Percentiles rank a stretch among this genome's conserved stretches.
Evolutionary conservation across 179 eudicot genomes (phyloP).

Genomic region (Heliamphora pulchella): DNA sequence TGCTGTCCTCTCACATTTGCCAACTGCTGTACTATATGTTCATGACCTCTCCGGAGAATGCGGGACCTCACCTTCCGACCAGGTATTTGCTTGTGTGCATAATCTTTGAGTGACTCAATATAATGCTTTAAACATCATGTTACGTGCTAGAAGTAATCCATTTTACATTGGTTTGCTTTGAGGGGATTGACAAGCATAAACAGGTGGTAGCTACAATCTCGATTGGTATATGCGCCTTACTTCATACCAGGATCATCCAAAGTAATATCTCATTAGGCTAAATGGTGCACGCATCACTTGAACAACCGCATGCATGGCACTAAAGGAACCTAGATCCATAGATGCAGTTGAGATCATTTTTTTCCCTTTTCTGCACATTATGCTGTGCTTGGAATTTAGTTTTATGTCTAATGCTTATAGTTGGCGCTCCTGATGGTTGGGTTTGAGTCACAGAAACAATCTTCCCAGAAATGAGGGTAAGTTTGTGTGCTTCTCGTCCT

Average conservation of each 20-base stretch:
- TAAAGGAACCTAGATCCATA: not conserved
- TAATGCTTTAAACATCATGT: not conserved
- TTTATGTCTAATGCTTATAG: not conserved
- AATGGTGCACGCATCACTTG: not conserved
- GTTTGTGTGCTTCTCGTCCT: too few species aligned
- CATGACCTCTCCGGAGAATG: conserved; percentile 98
- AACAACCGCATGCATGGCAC: not conserved
- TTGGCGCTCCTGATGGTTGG: too few species aligned
- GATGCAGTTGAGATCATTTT: not conserved
- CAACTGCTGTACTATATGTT: conserved; percentile 91
- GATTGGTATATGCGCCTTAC: not conserved
- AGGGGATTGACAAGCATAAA: not conserved
- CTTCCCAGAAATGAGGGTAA: too few species aligned
- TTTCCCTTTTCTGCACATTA: not conserved
- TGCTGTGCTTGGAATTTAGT: not conserved
- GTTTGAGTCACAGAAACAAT: too few species aligned
- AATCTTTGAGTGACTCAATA: not conserved
- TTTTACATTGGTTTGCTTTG: not conserved
- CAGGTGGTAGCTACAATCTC: not conserved
- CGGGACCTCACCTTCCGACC: conserved; percentile 84
- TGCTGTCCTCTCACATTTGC: conserved; percentile 92
- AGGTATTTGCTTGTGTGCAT: conserved; percentile 36
- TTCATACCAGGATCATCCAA: not conserved
- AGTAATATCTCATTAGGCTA: not conserved
- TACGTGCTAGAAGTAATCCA: not conserved